phyloP scores from a whole-genome alignment of 306 rosid species.

The Begonia masoniana region DNA sequence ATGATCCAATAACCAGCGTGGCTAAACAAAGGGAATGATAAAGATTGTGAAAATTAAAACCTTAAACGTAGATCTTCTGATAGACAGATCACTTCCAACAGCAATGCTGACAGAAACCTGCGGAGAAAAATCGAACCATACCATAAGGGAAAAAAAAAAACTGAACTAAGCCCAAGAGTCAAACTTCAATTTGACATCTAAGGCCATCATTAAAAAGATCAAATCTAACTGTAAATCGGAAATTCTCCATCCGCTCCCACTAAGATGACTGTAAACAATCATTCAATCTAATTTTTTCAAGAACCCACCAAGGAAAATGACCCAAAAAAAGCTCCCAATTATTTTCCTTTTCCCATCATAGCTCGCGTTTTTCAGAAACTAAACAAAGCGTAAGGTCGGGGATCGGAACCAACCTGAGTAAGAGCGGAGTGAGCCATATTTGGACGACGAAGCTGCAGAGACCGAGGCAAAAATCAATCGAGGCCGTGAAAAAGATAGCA shows the following conservation, averaged over 20 bases:
- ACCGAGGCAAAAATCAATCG: background rate
- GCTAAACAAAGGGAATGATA: background rate
- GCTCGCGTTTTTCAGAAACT: slow-evolving; percentile 6
- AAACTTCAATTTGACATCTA: background rate
- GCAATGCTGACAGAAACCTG: slow-evolving; percentile 38
- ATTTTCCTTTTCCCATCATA: background rate
- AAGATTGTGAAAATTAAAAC: slow-evolving; percentile 8
- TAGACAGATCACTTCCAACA: slow-evolving; percentile 29
- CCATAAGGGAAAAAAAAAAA: background rate
- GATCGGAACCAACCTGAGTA: slow-evolving; percentile 24
- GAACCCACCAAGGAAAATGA: slow-evolving; percentile 3
- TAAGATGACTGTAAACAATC: background rate
- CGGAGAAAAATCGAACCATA: slow-evolving; percentile 1
- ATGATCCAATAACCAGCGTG: background rate
- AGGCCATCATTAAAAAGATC: background rate
- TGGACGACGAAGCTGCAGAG: slow-evolving; percentile 9
- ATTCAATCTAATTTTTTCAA: background rate
- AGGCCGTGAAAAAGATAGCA: background rate
- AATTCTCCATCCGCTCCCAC: background rate
- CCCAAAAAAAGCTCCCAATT: slow-evolving; percentile 3
- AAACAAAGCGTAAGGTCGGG: slow-evolving; percentile 4
- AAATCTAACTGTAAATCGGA: slow-evolving; percentile 4
- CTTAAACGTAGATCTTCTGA: slow-evolving; percentile 40
- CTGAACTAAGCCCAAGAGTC: background rate
- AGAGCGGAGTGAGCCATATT: slow-evolving; percentile 28